These are phyloP conservation scores for Trichoderma gamsii DNA, from an alignment of 495 filamentous ascomycete species.

Conservation along the genomic window DNA sequence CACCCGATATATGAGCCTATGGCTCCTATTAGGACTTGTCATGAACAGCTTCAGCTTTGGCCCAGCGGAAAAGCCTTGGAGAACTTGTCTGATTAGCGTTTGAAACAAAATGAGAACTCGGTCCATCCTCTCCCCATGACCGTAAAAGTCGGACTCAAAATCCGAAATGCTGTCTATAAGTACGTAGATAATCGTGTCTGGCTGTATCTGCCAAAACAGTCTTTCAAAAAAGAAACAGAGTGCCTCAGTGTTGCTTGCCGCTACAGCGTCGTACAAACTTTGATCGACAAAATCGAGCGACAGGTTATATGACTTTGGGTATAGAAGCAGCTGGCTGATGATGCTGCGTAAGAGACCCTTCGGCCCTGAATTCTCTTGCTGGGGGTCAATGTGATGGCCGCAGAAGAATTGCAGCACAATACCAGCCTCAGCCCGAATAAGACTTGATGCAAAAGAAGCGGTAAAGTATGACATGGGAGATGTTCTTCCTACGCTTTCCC, in stretches of 20 bases:
- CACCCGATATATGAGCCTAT: background rate
- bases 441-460: background rate
- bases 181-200: background rate
- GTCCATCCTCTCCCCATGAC: background rate
- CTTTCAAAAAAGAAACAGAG: background rate
- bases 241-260: background rate
- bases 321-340: background rate
- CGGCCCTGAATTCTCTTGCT: background rate
- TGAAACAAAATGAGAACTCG: background rate
- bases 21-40: constrained; percentile 1
- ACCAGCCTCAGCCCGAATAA: background rate
- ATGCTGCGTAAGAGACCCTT: background rate
- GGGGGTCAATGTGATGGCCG: background rate
- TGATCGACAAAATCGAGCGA: background rate
- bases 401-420: constrained; percentile 9
- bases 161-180: background rate
- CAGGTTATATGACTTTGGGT: background rate
- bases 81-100: background rate
- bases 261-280: background rate
- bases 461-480: constrained; percentile 7
- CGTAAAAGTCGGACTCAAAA: background rate
- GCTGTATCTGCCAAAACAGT: background rate
- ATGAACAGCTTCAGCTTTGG: constrained; percentile 3
- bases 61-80: background rate
- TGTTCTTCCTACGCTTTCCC: background rate